Base-by-base conservation (phyloP, 2,329 filamentous ascomycete species). In the Nemania bipapillata region DNA sequence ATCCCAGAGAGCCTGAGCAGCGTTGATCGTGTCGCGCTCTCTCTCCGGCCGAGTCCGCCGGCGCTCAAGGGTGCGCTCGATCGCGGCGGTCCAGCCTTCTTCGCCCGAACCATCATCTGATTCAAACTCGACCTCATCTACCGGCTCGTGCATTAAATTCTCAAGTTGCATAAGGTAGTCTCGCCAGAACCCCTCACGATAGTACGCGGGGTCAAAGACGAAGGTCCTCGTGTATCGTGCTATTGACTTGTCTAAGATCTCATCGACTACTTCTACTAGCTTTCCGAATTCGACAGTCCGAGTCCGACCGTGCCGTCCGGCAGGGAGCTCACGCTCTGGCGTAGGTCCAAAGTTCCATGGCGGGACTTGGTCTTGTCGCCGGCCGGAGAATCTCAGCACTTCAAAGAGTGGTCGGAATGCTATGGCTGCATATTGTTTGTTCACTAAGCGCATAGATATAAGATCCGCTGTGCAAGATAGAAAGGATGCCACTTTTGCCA, bases 171-270 rank as follows among this genome's bases (percentile, higher is more conserved):
- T 49, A 2, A 52, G n/a, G 22, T 70, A 72, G 40, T 70, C 70
- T 32, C 30, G 47, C 67, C 64, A 72, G 28, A 72, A 72, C 1
- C 37, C 59, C 47, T 53, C 35, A 54, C 65, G 64, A 37, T 70
- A 72, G n/a, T 68, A 70, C n/a, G 67, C 67, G 22, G 70, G 70
- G 15, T 68, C 68, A 55, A 72, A 72, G 17, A 66, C 28, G 22
- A 72, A 60, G 8, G 45, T 68, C 54, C 64, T 70, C 2, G 62
- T 49, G 30, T 62, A 55, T 28, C 40, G 57, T 24, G 56, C 67
- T 26, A 70, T 28, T 15, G 67, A 63, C 9, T 12, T 26, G 11
- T 12, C 56, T 50, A 72, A 17, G n/a, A 72, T 47, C 52, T 70
- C 70, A n/a, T 63, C 50, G 45, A 72, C 50, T 8, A 52, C 68